These are phyloP conservation scores for Xerocomus alliaceus DNA, from an alignment of 1,284 basidiomycete genomes.

Conservation along the genomic window DNA sequence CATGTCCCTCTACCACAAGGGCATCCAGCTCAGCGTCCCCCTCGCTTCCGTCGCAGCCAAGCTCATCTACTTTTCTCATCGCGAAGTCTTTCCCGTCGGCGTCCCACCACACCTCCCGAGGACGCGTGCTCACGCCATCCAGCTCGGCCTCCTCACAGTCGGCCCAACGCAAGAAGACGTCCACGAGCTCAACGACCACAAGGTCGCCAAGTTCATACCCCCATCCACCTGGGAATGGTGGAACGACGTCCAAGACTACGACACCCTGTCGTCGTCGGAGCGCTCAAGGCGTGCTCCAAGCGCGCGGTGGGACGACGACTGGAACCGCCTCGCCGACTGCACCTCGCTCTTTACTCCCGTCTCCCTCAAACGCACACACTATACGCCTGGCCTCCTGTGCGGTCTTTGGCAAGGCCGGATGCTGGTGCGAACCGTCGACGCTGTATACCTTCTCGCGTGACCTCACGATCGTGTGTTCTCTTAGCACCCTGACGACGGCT, in stretches of 20 bases:
- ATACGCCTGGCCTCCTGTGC: constrained; percentile 55
- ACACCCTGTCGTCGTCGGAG: constrained; percentile 32
- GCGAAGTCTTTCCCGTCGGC: constrained; percentile 56
- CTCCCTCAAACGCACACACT: constrained; percentile 53
- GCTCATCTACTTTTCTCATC: constrained; percentile 65
- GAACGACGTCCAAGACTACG: constrained; percentile 42
- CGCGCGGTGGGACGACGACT: constrained; percentile 62
- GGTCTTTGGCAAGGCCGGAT: constrained; percentile 69
- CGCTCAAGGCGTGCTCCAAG: constrained; percentile 46
- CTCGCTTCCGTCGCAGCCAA: constrained; percentile 64
- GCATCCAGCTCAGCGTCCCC: constrained; percentile 51
- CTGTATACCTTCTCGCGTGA: constrained; percentile 1
- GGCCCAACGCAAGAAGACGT: constrained; percentile 66
- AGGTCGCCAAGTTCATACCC: constrained; percentile 34
- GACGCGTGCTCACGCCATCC: constrained; percentile 51
- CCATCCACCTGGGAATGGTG: constrained; percentile 48
- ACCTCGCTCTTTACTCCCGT: constrained; percentile 48
- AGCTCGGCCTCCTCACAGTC: constrained; percentile 34
- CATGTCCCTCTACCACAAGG: constrained; percentile 49
- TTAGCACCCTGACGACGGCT: constrained; percentile 45
- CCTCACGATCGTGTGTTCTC: constrained; percentile 13
- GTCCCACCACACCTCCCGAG: constrained; percentile 55
- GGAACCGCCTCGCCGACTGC: constrained; percentile 61
- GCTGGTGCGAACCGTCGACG: constrained; percentile 49
- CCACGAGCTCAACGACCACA: constrained; percentile 58